Evolutionary conservation across 2,329 filamentous ascomycete species (phyloP).

Genomic region (Alternaria triticimaculans): DNA sequence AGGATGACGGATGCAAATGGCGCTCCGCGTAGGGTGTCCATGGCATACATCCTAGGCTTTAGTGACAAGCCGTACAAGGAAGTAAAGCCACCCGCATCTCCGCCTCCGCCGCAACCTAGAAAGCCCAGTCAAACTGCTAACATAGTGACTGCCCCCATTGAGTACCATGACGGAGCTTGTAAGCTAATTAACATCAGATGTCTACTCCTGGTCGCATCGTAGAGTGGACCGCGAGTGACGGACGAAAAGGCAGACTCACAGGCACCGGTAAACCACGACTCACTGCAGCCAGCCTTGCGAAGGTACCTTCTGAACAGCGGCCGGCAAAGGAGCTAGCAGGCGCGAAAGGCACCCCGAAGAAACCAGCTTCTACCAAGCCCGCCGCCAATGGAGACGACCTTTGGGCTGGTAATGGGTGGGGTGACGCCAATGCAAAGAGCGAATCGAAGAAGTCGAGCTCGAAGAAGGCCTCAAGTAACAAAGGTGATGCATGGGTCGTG

Average conservation of each 20-base stretch:
- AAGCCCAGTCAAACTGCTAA: slow-evolving; percentile 15
- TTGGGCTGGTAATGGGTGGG: not conserved
- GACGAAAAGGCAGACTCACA: slow-evolving; percentile 36
- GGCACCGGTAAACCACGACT: slow-evolving; percentile 23
- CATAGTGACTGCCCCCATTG: slow-evolving; percentile 12
- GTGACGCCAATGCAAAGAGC: not conserved
- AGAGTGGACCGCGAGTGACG: slow-evolving; percentile 45
- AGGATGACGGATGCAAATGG: slow-evolving; percentile 23
- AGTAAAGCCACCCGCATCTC: slow-evolving; percentile 14
- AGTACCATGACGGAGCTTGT: fast-evolving
- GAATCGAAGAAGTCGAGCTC: not conserved
- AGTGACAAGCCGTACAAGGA: slow-evolving; percentile 41
- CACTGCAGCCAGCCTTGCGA: slow-evolving; percentile 18
- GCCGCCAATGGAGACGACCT: not conserved
- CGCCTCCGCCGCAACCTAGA: slow-evolving; percentile 4
- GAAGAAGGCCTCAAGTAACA: slow-evolving; percentile 3
- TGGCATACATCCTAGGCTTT: slow-evolving; percentile 38
- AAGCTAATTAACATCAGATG: slow-evolving; percentile 19
- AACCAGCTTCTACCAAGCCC: not conserved
- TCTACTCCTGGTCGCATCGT: slow-evolving; percentile 32
- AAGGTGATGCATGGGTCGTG: not conserved
- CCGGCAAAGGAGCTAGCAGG: not conserved
- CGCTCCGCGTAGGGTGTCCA: slow-evolving; percentile 28
- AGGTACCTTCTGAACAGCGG: slow-evolving; percentile 14
- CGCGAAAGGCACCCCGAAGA: slow-evolving; percentile 2